Evolutionary conservation across 192 early-diverging fungal species (phyloP).

Genomic region (Backusella luteola): DNA sequence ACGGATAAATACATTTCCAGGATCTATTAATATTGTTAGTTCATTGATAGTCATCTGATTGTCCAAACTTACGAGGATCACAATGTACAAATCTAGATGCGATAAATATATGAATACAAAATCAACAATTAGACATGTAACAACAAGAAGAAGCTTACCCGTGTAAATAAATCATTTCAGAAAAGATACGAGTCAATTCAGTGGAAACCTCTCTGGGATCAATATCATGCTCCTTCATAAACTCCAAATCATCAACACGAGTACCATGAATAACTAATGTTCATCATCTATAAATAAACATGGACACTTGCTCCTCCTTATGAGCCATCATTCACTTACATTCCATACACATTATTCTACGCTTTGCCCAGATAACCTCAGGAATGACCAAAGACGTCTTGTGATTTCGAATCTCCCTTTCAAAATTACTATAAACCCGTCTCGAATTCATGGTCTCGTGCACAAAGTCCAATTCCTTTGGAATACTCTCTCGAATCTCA

Average conservation of each 20-base stretch:
- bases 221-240: conserved; percentile 69
- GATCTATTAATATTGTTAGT: conserved; percentile 41
- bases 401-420: conserved; percentile 29
- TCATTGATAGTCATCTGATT: no score
- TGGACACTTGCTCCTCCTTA: neutral
- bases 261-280: conserved; percentile 49
- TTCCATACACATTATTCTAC: conserved; percentile 88
- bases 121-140: no score
- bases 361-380: conserved; percentile 71
- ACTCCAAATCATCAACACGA: conserved; percentile 78
- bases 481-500: conserved; percentile 82
- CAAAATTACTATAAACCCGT: conserved; percentile 63
- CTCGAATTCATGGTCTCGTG: conserved; percentile 78
- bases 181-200: conserved; percentile 73
- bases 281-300: neutral
- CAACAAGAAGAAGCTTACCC: conserved; percentile 38
- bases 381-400: conserved; percentile 68
- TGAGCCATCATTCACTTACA: conserved; percentile 44
- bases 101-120: neutral
- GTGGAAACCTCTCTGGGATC: conserved; percentile 71
- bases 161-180: conserved; percentile 88
- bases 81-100: conserved; percentile 70
- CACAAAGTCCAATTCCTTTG: conserved; percentile 85
- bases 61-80: conserved; percentile 66
- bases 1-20: conserved; percentile 82